These are phyloP conservation scores for Gloeopeniophorella convolvens DNA, from an alignment of 768 basidiomycete species.

Conservation along the genomic window DNA sequence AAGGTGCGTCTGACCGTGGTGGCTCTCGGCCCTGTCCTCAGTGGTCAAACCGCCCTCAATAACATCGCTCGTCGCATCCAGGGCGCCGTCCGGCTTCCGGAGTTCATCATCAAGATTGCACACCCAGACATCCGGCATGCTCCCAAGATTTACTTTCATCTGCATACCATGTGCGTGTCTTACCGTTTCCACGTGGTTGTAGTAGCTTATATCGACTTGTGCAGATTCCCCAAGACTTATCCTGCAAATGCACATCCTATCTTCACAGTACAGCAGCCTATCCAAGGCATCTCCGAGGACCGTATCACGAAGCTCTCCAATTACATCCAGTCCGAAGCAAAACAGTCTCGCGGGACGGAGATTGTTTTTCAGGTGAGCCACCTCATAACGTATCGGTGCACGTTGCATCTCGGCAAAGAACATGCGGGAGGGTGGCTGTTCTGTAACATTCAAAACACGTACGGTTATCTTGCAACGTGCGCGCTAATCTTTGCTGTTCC, in stretches of 20 bases:
- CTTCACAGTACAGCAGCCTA: conserved; percentile 62
- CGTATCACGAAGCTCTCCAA: conserved; percentile 52
- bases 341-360: conserved; percentile 58
- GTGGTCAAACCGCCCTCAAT: conserved; percentile 7
- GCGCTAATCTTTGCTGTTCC: background rate
- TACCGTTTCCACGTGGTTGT: background rate
- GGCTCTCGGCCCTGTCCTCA: background rate
- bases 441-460: no score
- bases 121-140: conserved; percentile 56
- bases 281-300: conserved; percentile 50
- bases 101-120: conserved; percentile 67
- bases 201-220: background rate
- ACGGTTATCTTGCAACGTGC: no score
- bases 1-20: conserved; percentile 48
- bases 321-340: conserved; percentile 58
- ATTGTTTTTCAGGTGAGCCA: conserved; percentile 71
- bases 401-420: no score
- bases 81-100: conserved; percentile 64
- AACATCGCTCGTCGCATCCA: conserved; percentile 23
- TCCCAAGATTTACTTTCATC: conserved; percentile 53
- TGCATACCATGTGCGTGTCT: conserved; percentile 61
- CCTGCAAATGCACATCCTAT: conserved; percentile 64
- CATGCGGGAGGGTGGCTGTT: no score
- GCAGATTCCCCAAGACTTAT: conserved; percentile 77
- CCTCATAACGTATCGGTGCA: background rate